Evolutionary conservation across 2,329 filamentous ascomycete genomes (phyloP), one percentile per base, ranked within the genome.

Genomic region (Neofusicoccum sp.): DNA sequence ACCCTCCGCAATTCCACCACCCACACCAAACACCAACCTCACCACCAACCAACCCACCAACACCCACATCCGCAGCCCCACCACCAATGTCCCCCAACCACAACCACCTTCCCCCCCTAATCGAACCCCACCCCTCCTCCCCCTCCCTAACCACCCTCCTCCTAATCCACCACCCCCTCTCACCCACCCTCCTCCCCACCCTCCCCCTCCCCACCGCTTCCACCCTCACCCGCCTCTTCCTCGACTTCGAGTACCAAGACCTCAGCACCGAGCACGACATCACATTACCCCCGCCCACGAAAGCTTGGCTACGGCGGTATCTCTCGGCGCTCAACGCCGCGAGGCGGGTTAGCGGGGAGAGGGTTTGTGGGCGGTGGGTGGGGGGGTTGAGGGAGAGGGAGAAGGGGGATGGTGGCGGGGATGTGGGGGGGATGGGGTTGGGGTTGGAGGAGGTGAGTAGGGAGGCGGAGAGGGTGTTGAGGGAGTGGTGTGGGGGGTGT

Each of bases 221-320:
- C n/a, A 56, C 36, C 51, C 36, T 56, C 6, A 14, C 16, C 12
- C 51, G 51, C 14, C 51, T 56, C 51, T 56, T 31, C 51, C 12
- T 30, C 8, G 51, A 56, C 51, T 56, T 56, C 38, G 36, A 41
- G n/a, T 56, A 56, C 51, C 51, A 28, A 36, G 51, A 56, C 51
- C 36, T 58, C 30, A 20, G 24, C 11, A 16, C 20, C 16, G 34
- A 58, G n/a, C 9, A 5, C 41, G 4, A 6, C 14, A 4, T 9
- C 14, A 8, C 11, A 6, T 38, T 48, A 12, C 12, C 9, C 34
- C 30, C n/a, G 12, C 6, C n/a, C 7, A 16, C 20, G n/a, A 9
- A 24, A 11, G 38, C 36, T 5, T 43, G 28, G 24, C 53, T 45
- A 6, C 26, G 26, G 12, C 12, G n/a, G 6, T 28, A 58, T 41